phyloP scores from a whole-genome alignment of 305 asterid species.

The Andrographis paniculata region DNA sequence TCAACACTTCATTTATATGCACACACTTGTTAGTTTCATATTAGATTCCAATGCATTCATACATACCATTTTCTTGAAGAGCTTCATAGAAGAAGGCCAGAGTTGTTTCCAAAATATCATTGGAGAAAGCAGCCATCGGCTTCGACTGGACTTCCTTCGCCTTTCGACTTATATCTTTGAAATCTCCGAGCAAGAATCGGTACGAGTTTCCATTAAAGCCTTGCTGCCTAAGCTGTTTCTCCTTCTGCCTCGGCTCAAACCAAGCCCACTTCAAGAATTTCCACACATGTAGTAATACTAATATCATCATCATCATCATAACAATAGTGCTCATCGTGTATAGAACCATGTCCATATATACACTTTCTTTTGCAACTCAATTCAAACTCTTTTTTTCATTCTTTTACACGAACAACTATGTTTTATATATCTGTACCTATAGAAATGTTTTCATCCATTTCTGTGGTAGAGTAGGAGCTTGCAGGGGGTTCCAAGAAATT shows the following conservation, averaged over 20 bases:
- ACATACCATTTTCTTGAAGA: conserved; percentile 29
- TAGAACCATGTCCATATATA: no score
- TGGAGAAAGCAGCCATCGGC: conserved; percentile 18
- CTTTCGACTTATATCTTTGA: conserved; percentile 19
- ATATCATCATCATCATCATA: conserved; percentile 14
- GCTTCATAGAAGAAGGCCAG: conserved; percentile 12
- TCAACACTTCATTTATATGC: no score
- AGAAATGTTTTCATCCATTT: no score
- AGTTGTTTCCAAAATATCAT: conserved; percentile 21
- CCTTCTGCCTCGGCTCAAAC: conserved; percentile 33
- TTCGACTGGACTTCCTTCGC: conserved; percentile 16
- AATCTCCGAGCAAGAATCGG: conserved; percentile 38
- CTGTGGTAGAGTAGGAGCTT: no score
- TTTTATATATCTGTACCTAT: no score
- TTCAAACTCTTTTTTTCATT: no score
- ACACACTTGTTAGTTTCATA: no score
- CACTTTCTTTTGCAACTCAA: no score
- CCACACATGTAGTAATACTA: conserved; percentile 22
- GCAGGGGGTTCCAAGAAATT: no score
- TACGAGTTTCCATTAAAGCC: conserved; percentile 45
- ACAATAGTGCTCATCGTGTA: conserved; percentile 18
- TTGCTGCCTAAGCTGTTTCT: conserved; percentile 35
- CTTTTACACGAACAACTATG: no score
- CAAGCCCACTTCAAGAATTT: conserved; percentile 31
- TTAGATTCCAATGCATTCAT: no score